Conservation (phyloP, 2,329 filamentous ascomycete species). For the Alternaria viburni region DNA sequence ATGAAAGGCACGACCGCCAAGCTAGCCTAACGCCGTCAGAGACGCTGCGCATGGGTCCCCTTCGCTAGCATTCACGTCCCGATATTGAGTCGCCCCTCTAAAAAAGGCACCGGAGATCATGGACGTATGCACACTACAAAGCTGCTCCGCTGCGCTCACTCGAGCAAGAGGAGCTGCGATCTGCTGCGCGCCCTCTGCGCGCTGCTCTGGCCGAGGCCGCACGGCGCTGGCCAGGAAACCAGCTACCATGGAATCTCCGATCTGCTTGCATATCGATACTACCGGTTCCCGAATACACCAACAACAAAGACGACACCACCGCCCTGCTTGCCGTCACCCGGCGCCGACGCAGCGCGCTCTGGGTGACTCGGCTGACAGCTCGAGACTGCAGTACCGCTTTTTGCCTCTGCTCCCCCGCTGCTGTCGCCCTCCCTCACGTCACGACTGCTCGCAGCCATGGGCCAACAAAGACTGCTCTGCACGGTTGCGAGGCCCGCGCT, state of each 20-base stretch:
- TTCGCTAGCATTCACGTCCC: conserved; percentile 29
- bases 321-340: not conserved
- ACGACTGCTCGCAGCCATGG: conserved; percentile 2
- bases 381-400: not conserved
- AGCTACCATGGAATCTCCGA: conserved; percentile 4
- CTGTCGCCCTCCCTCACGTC: not conserved
- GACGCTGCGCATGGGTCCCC: conserved; percentile 31
- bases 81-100: conserved; percentile 28
- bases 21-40: conserved; percentile 31
- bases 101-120: conserved; percentile 15
- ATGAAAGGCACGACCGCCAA: conserved; percentile 34
- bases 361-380: not conserved
- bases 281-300: conserved; percentile 3
- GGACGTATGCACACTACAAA: conserved; percentile 4
- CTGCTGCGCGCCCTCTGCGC: not conserved
- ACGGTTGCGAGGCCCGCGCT: conserved; percentile 22
- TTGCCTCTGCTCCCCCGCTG: not conserved
- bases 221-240: conserved; percentile 19
- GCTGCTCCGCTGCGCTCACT: not conserved
- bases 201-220: conserved; percentile 8
- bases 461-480: conserved; percentile 3
- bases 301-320: not conserved
- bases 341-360: not conserved
- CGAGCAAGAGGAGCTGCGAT: conserved; percentile 1
- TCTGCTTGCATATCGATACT: conserved; percentile 18